Percentiles rank a stretch among this genome's conserved stretches.
Evolutionary conservation across 352 stramenopile genomes (phyloP).

Genomic region (Plasmopara muralis): DNA sequence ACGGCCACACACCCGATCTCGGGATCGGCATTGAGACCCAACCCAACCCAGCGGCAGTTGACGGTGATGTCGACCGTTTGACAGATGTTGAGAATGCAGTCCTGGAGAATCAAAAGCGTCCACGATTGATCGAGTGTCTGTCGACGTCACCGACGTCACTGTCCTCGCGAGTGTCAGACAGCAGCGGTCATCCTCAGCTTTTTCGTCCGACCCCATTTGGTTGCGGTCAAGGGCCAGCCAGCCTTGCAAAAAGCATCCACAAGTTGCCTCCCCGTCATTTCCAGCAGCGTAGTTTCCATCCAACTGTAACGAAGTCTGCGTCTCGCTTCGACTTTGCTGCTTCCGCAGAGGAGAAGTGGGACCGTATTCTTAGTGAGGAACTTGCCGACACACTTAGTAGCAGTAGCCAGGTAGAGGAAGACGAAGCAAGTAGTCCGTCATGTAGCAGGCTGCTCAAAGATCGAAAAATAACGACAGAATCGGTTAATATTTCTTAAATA

Average conservation of each 20-base stretch:
- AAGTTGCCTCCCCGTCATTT: constrained; percentile 13
- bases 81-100: constrained; percentile 20
- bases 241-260: not conserved
- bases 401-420: constrained; percentile 10
- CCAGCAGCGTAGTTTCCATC: constrained; percentile 7
- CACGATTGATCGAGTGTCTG: constrained; percentile 8
- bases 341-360: constrained; percentile 65
- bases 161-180: constrained; percentile 11
- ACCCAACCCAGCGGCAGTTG: constrained; percentile 1
- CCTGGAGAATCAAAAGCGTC: constrained; percentile 17
- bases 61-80: constrained; percentile 7
- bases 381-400: constrained; percentile 14
- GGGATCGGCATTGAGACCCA: constrained; percentile 5
- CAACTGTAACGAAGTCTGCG: not conserved
- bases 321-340: constrained; percentile 23
- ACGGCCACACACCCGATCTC: constrained; percentile 12
- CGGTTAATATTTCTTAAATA: no score
- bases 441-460: not conserved
- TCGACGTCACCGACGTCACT: constrained; percentile 14
- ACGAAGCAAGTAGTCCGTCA: not conserved
- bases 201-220: constrained; percentile 26
- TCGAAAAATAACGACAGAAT: not conserved
- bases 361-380: constrained; percentile 48
- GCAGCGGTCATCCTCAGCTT: constrained; percentile 13
- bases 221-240: constrained; percentile 11